Evolutionary conservation across 257 asterid genomes (phyloP).

Genomic region (Rhazya stricta): DNA sequence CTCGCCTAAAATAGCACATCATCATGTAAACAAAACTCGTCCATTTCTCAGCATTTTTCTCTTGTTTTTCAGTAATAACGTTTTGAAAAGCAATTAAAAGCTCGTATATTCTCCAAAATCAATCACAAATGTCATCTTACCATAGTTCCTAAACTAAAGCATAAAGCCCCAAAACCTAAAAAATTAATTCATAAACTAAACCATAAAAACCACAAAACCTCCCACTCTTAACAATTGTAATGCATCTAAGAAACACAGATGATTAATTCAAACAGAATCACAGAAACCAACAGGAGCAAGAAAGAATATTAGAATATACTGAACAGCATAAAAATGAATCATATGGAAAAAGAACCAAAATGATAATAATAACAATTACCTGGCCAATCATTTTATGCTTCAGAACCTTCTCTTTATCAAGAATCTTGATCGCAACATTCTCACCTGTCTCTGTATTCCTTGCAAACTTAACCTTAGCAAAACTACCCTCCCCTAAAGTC

Average conservation of each 20-base stretch:
- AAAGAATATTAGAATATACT: background rate
- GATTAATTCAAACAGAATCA: background rate
- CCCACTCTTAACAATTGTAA: background rate
- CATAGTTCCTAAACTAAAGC: background rate
- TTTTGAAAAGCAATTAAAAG: no score
- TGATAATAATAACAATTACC: constrained; percentile 29
- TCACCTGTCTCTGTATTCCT: constrained; percentile 71
- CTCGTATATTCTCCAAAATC: background rate
- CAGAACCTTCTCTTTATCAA: constrained; percentile 85
- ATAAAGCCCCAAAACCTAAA: background rate
- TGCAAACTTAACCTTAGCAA: constrained; percentile 93
- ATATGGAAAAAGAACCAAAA: background rate
- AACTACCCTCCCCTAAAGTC: constrained; percentile 85
- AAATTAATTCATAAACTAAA: background rate
- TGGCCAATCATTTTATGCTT: constrained; percentile 90
- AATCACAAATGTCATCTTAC: background rate
- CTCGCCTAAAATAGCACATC: background rate
- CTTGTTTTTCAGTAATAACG: background rate
- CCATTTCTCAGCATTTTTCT: background rate
- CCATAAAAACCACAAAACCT: background rate
- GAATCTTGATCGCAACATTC: constrained; percentile 89
- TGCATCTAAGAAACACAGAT: no score
- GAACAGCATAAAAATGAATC: background rate
- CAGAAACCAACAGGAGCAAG: background rate
- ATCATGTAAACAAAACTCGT: background rate